Evolutionary conservation across 2,329 filamentous ascomycete species (phyloP).

Genomic region (Xylariales sp.): DNA sequence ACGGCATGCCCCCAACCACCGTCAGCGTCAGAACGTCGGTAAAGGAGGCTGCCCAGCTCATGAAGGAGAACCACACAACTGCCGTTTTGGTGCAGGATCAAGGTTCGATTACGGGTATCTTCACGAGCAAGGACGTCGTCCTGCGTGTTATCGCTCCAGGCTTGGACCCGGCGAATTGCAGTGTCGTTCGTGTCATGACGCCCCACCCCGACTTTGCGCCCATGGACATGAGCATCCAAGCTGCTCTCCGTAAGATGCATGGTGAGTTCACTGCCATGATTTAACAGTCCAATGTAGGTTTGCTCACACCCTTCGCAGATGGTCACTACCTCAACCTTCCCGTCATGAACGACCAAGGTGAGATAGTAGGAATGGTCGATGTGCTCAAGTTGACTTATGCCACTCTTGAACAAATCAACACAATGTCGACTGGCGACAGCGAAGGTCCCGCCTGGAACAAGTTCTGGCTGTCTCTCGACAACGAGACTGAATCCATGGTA

Average conservation of each 20-base stretch:
- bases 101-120: slow-evolving; percentile 96
- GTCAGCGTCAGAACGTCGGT: slow-evolving; percentile 95
- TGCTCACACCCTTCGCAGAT: slow-evolving; percentile 48
- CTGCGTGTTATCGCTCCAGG: slow-evolving; percentile 96
- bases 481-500: slow-evolving; percentile 93
- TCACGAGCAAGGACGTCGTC: slow-evolving; percentile 98
- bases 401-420: slow-evolving; percentile 95
- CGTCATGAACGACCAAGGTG: slow-evolving; percentile 94
- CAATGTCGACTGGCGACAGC: slow-evolving; percentile 80
- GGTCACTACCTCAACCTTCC: slow-evolving; percentile 97
- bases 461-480: slow-evolving; percentile 95
- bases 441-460: slow-evolving; percentile 99
- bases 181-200: slow-evolving; percentile 97
- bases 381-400: slow-evolving; percentile 97
- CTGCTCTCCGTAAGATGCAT: slow-evolving; percentile 97
- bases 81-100: slow-evolving; percentile 95
- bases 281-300: background rate
- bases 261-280: slow-evolving; percentile 51
- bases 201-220: slow-evolving; percentile 98
- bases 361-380: slow-evolving; percentile 99
- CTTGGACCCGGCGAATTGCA: slow-evolving; percentile 89
- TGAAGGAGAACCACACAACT: slow-evolving; percentile 99
- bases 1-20: slow-evolving; percentile 85
- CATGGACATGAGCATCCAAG: slow-evolving; percentile 98
- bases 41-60: slow-evolving; percentile 87